Evolutionary conservation across 2,329 filamentous ascomycete species (phyloP), one percentile per base, ranked within the genome.

Genomic region (Emmonsiellopsis sp.): DNA sequence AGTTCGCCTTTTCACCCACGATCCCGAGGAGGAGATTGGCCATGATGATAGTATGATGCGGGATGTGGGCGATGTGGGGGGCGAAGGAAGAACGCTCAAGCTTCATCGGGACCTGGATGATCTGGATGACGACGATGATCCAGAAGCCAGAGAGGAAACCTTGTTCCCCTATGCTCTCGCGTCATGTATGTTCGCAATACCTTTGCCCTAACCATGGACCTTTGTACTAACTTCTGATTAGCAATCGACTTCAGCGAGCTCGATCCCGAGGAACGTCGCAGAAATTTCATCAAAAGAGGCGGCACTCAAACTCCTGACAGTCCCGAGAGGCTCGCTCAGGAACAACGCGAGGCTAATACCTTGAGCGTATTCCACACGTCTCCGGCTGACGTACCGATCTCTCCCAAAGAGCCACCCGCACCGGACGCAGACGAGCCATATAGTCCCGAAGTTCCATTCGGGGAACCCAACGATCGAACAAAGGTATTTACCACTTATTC

Each of bases 11-110:
- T 85, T 85, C 63, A 78, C 76, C 31, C 81, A 83, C 63, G 80
- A 84, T 58, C 81, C 80, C 0, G 79, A 83, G 8, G 82, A 85
- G 63, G 81, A 85, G 58, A 66, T 80, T 53, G 77, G 77, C 13
- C 79, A 81, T 46, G 77, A 78, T 43, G 77, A 79, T 54, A 81
- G 77, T 59, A 74, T 80, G 60, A 74, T 78, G 59, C 77, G 78
- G 46, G 80, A 84, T 62, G 77, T 77, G 10, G 75, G 75, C 27
- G 81, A 85, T 61, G 76, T 81, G 47, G 79, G 78, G 52, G 79
- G 80, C 39, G 82, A 77, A 64, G 75, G 75, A 39, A 72, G 73
- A 58, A 72, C 73, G 42, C 69, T 77, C 42, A 77, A 76, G 59
- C 68, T 75, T 48, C 74, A 77, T 55, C 70, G 78, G 58, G 77